phyloP scores from a whole-genome alignment of 805 yeast species.

The Saturnispora silvae region DNA sequence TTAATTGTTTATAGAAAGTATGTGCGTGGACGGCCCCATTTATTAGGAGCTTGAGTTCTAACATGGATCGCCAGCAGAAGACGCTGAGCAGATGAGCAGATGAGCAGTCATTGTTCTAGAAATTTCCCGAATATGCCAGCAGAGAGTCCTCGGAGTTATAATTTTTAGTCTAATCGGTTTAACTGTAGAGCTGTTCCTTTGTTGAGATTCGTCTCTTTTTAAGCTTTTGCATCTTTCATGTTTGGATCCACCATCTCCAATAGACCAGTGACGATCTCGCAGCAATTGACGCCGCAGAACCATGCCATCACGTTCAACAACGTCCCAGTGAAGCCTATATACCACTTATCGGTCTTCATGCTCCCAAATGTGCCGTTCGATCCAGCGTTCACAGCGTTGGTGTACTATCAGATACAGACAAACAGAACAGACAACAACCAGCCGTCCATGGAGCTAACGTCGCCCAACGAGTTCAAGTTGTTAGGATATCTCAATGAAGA shows the following conservation, averaged over 20 bases:
- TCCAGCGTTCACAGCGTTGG: slow-evolving; percentile 64
- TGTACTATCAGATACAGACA: slow-evolving; percentile 75
- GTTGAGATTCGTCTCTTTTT: too few species aligned
- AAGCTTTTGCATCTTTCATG: too few species aligned
- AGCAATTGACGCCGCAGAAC: slow-evolving; percentile 59
- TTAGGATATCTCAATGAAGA: slow-evolving; percentile 50
- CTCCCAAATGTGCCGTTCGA: slow-evolving; percentile 75
- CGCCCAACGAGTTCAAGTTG: slow-evolving; percentile 42
- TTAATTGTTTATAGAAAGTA: too few species aligned
- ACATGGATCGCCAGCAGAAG: too few species aligned
- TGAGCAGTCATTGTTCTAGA: slow-evolving; percentile 3
- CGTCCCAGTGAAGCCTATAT: slow-evolving; percentile 43
- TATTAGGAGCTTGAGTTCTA: too few species aligned
- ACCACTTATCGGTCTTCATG: slow-evolving; percentile 75
- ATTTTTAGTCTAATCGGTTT: too few species aligned
- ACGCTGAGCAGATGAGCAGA: slow-evolving; percentile 4
- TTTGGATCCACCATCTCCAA: slow-evolving; percentile 27
- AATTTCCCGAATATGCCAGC: too few species aligned
- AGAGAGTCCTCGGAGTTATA: too few species aligned
- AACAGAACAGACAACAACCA: slow-evolving; percentile 23
- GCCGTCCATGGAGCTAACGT: slow-evolving; percentile 1
- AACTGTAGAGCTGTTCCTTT: too few species aligned
- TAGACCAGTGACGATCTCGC: slow-evolving; percentile 35
- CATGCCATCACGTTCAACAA: slow-evolving; percentile 54
- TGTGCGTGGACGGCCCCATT: too few species aligned